Base-by-base conservation (phyloP, 108 stramenopile genomes). In the Chaetoceros tenuissimus region DNA sequence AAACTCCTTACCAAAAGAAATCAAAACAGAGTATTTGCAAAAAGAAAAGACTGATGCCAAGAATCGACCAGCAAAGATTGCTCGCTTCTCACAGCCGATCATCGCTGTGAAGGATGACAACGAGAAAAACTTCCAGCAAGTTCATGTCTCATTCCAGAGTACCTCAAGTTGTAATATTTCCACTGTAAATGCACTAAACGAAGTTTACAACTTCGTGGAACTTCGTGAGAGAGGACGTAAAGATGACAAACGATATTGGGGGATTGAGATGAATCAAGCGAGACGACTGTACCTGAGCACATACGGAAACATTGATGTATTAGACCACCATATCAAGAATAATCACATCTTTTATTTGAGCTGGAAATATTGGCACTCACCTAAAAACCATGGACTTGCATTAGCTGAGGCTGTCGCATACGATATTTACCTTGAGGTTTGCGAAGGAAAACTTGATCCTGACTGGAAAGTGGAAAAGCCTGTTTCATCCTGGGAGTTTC, bases 301-400 rank as follows among this genome's bases (percentile, higher is more conserved):
- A 22, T 62, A 62, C 51, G 24, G 17, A 17, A 51, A 24, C 1
- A 23, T 62, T 40, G 61, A 62, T 24, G 40, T 30, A 18, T 27
- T 34, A 1, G 61, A 62, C 25, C 61, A 62, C 20, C 31, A 52
- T 43, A 20, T 62, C 1, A 44, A 43, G 22, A 40, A 23, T n/a
- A 13, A 22, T 5, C 22, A 31, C 10, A 43, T 52, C 2, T 24
- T 16, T 10, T 62, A 53, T 51, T 13, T 22, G 1, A 25, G 34
- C 7, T 62, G 61, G 61, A 62, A 53, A 25, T 62, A 53, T 40
- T 62, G 61, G 61, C 61, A 62, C 44, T 26, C 61, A 13, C 61
- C 61, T 0, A 24, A 13, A 8, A 20, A 17, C 0, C 61, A 62
- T 62, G 61, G 51, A 21, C 10, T 30, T 20, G 20, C 51, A 20